phyloP scores from a whole-genome alignment of 78 protist species.

The Reticulomyxa filosa region DNA sequence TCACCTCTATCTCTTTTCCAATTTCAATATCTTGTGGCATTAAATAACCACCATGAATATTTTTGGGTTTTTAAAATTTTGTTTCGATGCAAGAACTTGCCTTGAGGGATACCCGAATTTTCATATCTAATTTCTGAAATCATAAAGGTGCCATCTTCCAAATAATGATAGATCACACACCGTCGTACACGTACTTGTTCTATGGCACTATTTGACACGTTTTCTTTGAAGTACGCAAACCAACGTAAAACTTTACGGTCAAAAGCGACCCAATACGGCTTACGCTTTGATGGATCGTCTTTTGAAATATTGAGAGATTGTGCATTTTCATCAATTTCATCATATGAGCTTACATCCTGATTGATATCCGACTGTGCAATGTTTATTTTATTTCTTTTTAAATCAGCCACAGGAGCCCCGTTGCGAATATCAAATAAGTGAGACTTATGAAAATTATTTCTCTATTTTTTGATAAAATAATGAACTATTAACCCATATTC shows the following conservation, averaged over 20 bases:
- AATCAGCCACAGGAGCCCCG: too few relatives aligned
- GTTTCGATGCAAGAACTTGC: slow-evolving; percentile 20
- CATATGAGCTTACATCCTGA: too few relatives aligned
- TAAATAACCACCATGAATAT: too few relatives aligned
- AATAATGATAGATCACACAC: slow-evolving; percentile 17
- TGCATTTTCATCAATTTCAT: too few relatives aligned
- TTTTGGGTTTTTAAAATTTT: background rate
- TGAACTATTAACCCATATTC: too few relatives aligned
- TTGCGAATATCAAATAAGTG: too few relatives aligned
- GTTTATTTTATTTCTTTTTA: too few relatives aligned
- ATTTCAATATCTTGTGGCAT: slow-evolving; percentile 20
- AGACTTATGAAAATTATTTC: too few relatives aligned
- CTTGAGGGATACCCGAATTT: slow-evolving; percentile 36
- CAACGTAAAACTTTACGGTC: slow-evolving; percentile 3
- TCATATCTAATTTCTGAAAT: slow-evolving; percentile 14
- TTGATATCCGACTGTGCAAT: too few relatives aligned
- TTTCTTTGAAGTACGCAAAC: slow-evolving; percentile 4
- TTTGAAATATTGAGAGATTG: too few relatives aligned
- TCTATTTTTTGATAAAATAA: too few relatives aligned
- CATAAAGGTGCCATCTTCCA: slow-evolving; percentile 26
- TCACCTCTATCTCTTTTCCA: slow-evolving; percentile 18
- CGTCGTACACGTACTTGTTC: slow-evolving; percentile 9
- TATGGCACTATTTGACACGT: background rate
- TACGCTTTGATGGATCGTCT: too few relatives aligned
- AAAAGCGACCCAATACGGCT: slow-evolving; percentile 3